Percentiles rank a stretch among this genome's conserved stretches.
Evolutionary conservation across 192 early-diverging fungal species (phyloP).

Genomic region (Coemansia nantahalensis): DNA sequence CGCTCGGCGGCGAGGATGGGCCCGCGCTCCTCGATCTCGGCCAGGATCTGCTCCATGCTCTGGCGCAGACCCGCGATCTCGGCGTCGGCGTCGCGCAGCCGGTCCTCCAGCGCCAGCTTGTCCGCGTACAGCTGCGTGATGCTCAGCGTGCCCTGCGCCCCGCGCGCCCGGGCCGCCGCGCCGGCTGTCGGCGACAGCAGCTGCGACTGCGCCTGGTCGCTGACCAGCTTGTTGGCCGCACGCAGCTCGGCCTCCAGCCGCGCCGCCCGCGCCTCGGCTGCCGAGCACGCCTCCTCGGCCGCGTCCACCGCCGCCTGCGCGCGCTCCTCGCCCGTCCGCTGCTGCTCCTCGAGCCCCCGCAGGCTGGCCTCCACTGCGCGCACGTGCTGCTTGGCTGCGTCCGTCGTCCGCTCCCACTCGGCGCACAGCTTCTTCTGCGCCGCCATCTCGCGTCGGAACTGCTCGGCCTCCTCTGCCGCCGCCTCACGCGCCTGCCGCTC

Average conservation of each 20-base stretch:
- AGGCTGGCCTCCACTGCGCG: conserved; percentile 55
- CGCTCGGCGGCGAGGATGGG: conserved; percentile 61
- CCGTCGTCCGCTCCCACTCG: conserved; percentile 58
- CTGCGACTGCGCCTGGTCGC: conserved; percentile 17
- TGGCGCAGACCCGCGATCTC: conserved; percentile 55
- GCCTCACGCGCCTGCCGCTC: conserved; percentile 53
- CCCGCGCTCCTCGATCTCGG: conserved; percentile 59
- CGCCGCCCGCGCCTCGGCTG: not conserved
- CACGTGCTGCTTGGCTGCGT: conserved; percentile 55
- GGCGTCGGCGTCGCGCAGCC: conserved; percentile 43
- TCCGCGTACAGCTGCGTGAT: conserved; percentile 66
- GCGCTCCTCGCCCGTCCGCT: conserved; percentile 36
- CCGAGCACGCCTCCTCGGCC: conserved; percentile 28
- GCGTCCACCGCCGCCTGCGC: conserved; percentile 22
- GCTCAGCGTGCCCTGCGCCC: conserved; percentile 49
- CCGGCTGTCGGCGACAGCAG: conserved; percentile 59
- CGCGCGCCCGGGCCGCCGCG: conserved; percentile 47
- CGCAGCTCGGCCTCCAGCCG: conserved; percentile 24
- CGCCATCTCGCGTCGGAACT: conserved; percentile 66
- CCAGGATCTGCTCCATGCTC: conserved; percentile 57
- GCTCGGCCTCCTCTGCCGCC: conserved; percentile 57
- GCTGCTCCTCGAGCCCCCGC: conserved; percentile 50
- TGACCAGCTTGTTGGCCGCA: conserved; percentile 28
- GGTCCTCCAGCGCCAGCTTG: conserved; percentile 55
- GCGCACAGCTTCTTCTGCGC: conserved; percentile 61